Evolutionary conservation across 164 flowering plant genomes (phyloP).

Genomic region (Pachysandra terminalis): DNA sequence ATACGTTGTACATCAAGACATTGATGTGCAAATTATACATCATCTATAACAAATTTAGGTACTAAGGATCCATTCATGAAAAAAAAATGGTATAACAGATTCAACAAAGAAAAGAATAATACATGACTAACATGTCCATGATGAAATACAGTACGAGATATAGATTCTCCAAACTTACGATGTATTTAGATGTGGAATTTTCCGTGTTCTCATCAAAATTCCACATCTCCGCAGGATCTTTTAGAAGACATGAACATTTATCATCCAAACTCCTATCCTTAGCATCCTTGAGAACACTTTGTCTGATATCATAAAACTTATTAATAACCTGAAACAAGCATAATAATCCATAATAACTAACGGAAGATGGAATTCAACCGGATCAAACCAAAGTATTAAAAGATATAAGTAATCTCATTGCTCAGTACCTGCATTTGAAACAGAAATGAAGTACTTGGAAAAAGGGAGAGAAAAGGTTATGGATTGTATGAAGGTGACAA

Average conservation of each 20-base stretch:
- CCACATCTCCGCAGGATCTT: slow-evolving; percentile 74
- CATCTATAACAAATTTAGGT: no score
- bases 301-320: slow-evolving; percentile 73
- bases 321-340: slow-evolving; percentile 50
- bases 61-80: neutral
- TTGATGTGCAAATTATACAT: no score
- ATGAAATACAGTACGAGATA: neutral
- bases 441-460: no score
- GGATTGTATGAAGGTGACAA: no score
- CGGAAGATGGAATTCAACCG: neutral
- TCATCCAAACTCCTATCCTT: slow-evolving; percentile 50
- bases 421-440: no score
- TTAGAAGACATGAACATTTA: slow-evolving; percentile 55
- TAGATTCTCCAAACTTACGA: slow-evolving; percentile 46
- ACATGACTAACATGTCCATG: no score
- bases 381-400: neutral
- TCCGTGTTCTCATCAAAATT: slow-evolving; percentile 48
- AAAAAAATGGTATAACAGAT: neutral
- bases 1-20: no score
- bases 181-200: slow-evolving; percentile 60
- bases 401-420: neutral
- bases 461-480: no score
- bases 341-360: neutral
- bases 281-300: slow-evolving; percentile 25
- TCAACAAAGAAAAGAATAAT: neutral